Conservation (phyloP, 352 stramenopile species). For the Thalassiosira hispida region DNA sequence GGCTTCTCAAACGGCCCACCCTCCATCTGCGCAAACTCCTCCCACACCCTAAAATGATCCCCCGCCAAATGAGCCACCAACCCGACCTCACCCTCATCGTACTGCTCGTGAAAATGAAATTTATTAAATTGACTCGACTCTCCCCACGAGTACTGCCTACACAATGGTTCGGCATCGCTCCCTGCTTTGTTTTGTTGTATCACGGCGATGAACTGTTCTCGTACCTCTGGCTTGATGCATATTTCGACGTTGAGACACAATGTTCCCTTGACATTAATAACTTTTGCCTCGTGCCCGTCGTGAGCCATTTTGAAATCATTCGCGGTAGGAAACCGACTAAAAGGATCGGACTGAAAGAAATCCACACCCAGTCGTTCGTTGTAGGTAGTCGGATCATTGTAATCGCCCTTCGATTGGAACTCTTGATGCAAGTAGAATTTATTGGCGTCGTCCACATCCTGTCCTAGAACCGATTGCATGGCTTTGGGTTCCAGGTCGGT, state of each 20-base stretch:
- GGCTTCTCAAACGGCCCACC: slow-evolving; percentile 21
- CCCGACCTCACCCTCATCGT: slow-evolving; percentile 32
- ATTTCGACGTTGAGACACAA: slow-evolving; percentile 47
- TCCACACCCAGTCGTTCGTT: no score
- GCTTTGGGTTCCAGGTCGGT: background rate
- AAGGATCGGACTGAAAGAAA: no score
- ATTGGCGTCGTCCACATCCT: slow-evolving; percentile 10
- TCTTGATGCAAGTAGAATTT: slow-evolving; percentile 27
- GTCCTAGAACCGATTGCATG: slow-evolving; percentile 4
- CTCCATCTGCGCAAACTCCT: slow-evolving; percentile 33
- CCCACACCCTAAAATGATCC: slow-evolving; percentile 41
- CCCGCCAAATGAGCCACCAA: slow-evolving; percentile 30
- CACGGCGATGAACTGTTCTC: slow-evolving; percentile 35
- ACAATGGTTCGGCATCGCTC: slow-evolving; percentile 15
- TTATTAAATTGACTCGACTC: slow-evolving; percentile 20
- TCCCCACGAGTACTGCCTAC: slow-evolving; percentile 39
- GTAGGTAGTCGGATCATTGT: background rate
- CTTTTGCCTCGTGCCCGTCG: background rate
- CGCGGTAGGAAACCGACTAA: no score
- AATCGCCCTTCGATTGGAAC: background rate
- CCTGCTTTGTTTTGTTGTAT: slow-evolving; percentile 32
- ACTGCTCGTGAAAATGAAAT: slow-evolving; percentile 56
- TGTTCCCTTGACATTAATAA: background rate
- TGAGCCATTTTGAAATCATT: no score
- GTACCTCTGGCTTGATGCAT: slow-evolving; percentile 32